Evolutionary conservation across 805 yeast species (phyloP), one percentile per base, ranked within the genome.

Genomic region (Saturnispora hagleri): DNA sequence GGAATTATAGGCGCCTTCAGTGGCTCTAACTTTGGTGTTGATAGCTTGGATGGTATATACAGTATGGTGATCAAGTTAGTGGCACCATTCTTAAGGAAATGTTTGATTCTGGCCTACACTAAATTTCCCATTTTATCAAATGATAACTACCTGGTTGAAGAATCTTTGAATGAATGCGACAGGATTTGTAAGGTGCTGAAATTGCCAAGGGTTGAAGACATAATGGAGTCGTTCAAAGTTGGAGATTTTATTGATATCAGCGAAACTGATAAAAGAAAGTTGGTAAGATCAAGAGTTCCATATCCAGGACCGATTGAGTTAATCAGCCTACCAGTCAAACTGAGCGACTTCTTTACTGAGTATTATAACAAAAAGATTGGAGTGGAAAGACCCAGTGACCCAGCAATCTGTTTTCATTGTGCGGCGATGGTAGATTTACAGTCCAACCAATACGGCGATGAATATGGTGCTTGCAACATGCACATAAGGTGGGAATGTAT

Each of bases 321-420:
- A 47, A 72, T 85, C 22, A 71, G 75, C 33, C 71, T 89, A 17
- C 97, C 97, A 0, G 64, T 69, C 2, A 73, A 85, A 48, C 66
- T 88, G 54, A 90, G 85, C 61, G 72, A 70, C 38, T 81, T 89
- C 56, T 87, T 85, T 68, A 82, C 87, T 3, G 71, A 76, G 36
- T 71, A 77, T 51, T 72, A 79, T 51, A 76, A 79, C 56, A 72
- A 69, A 60, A 73, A 72, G 26, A 63, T 68, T 43, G 69, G 70
- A 22, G 68, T 46, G 3, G 47, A 53, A 4, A 51, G 63, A 59
- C 73, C 71, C 31, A 74, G 73, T 46, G 95, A 90, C 57, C 93
- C 96, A 0, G 96, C 95, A 0, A 71, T 91, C 9, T 91, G 99
- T 61, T 68, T 91, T 51, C 84, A 83, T 55, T 93, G 99, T 68